Evolutionary conservation across 2,329 filamentous ascomycete genomes (phyloP), one percentile per base, ranked within the genome.

Genomic region (Pestalotiopsis sp.): DNA sequence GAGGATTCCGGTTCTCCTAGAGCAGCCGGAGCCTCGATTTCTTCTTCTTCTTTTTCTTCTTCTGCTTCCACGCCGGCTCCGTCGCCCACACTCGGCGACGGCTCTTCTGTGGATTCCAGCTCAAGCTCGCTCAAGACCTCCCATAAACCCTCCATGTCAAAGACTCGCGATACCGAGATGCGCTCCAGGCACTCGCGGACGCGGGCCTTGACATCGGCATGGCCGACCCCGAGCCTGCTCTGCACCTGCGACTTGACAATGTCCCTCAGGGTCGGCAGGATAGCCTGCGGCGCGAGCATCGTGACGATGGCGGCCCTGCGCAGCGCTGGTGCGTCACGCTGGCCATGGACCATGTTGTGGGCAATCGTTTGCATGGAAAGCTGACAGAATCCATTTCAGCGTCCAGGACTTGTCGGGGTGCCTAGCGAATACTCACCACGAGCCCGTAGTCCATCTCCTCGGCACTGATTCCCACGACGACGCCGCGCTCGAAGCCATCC

Each of bases 121-220:
- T 84, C 81, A 45, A 89, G 72, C 72, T 91, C 89, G 2, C 75
- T 77, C 41, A 91, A 72, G 1, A 87, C 87, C 74, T 90, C 87
- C 82, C 82, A 85, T 20, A 91, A 72, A 0, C 89, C 89, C 60
- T 89, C 83, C 12, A 88, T 72, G 69, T 90, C 87, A 71, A 91
- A 91, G 1, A 90, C 83, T 27, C 86, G 81, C 27, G 86, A 86
- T 36, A 91, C 80, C 39, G 84, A 82, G 3, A 90, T 83, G 60
- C 80, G 80, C 60, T 86, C 84, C 3, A 91, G 77, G 68, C 80
- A 82, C 2, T 74, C 72, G 65, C 75, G 80, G 36, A 82, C 73
- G 39, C 74, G 75, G 7, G 38, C 66, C 62, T 69, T 74, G 2
- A 70, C 70, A 4, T 72, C 62, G 6, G 72, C 72, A 2, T 66